These are phyloP conservation scores for Aspergillus haitiensis DNA, from an alignment of 495 filamentous ascomycete species.

Conservation along the genomic window DNA sequence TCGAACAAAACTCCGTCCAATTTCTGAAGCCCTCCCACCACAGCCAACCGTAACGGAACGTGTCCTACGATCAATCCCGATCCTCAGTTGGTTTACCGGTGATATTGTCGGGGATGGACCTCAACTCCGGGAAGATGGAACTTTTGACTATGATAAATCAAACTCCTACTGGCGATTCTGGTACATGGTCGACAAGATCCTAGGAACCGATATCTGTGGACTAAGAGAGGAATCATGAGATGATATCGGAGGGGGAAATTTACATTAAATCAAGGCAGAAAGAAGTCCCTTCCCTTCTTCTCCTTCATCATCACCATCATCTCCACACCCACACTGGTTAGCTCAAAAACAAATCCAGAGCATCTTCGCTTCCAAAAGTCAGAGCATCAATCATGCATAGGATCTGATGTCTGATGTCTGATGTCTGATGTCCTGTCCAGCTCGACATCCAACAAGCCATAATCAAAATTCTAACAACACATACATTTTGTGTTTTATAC, in stretches of 20 bases:
- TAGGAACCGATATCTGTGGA: conserved; percentile 54
- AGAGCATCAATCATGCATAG: too few relatives aligned
- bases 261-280: too few relatives aligned
- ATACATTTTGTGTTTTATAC: neutral
- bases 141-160: conserved; percentile 73
- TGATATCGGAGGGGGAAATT: too few relatives aligned
- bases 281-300: too few relatives aligned
- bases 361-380: too few relatives aligned
- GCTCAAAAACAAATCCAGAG: too few relatives aligned
- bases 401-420: too few relatives aligned
- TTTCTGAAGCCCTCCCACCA: conserved; percentile 62
- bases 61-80: conserved; percentile 59
- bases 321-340: too few relatives aligned
- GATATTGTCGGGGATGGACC: conserved; percentile 80
- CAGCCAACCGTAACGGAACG: conserved; percentile 61
- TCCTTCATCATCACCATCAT: too few relatives aligned
- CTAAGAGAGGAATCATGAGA: conserved; percentile 48
- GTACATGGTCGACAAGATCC: conserved; percentile 46
- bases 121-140: conserved; percentile 73
- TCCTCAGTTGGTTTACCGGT: conserved; percentile 68
- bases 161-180: conserved; percentile 74
- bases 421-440: too few relatives aligned
- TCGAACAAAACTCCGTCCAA: conserved; percentile 51
- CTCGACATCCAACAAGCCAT: neutral
- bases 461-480: neutral